Base-by-base conservation (phyloP, 257 asterid genomes). In the Solanum clarkiae region DNA sequence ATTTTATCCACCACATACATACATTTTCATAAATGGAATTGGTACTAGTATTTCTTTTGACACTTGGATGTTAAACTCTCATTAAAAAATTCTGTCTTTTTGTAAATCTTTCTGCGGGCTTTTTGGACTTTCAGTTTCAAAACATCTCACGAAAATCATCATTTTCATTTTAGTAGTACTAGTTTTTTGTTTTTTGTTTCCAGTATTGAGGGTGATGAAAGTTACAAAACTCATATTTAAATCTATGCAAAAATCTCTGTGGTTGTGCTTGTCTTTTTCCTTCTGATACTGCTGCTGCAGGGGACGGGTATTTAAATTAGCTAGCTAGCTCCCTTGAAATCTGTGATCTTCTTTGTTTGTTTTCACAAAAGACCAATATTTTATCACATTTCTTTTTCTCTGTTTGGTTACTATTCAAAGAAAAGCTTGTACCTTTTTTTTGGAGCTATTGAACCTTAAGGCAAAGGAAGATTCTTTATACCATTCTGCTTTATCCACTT, bases 381-480 rank as follows among this genome's bases (percentile, higher is more conserved):
- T n/a, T 24, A n/a, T 66, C 47, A 32, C 47, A 15, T 66, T 16
- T 32, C 20, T 66, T 68, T 32, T 42, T 16, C n/a, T 36, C 24
- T 69, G 45, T 69, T 17, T 57, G 13, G 60, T 84, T 86, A 84
- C 82, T 53, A 79, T 85, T 84, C 82, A 84, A 36, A 60, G 81
- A 83, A 81, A 51, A 53, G 77, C 13, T 59, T 18, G 45, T 29
- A 17, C 77, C n/a, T 26, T 60, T 49, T 49, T 82, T 54, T 77
- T 66, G 65, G 54, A 81, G 57, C 17, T 57, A 47, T 42, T 59
- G 75, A 75, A 85, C 83, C 80, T 55, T 20, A 57, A 86, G 84
- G 55, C 84, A 62, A 53, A 60, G 72, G 81, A 60, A 86, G 90
- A 89, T 81, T 87, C 92, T 90, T 87, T 85, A 84, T 63, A 68